Evolutionary conservation across 192 early-diverging fungal genomes (phyloP).

Genomic region (Gryganskiella cystojenkinii): DNA sequence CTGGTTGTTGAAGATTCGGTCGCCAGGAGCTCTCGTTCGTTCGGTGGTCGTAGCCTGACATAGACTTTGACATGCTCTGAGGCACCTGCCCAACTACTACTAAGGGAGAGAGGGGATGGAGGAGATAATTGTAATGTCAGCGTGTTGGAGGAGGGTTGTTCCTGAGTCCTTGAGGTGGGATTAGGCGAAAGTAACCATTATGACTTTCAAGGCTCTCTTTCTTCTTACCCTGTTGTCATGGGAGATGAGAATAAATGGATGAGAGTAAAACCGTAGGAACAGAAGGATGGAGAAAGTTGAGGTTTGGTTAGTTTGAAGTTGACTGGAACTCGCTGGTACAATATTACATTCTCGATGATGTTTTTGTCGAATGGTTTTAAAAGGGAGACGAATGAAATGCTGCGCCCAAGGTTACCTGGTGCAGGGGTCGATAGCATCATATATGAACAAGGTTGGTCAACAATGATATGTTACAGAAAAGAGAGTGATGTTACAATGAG

Average conservation of each 20-base stretch:
- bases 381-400: background rate
- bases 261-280: too few relatives aligned
- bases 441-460: background rate
- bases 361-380: background rate
- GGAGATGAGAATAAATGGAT: too few relatives aligned
- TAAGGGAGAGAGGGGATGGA: background rate
- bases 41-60: constrained; percentile 44
- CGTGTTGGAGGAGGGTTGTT: too few relatives aligned
- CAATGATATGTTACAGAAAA: background rate
- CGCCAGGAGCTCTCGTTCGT: constrained; percentile 30
- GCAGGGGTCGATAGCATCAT: constrained; percentile 30
- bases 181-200: too few relatives aligned
- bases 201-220: too few relatives aligned
- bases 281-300: too few relatives aligned
- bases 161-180: too few relatives aligned
- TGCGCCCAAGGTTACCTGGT: constrained; percentile 23
- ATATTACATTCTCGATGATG: background rate
- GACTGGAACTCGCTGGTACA: too few relatives aligned
- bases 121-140: too few relatives aligned
- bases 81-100: constrained; percentile 34
- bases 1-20: constrained; percentile 13
- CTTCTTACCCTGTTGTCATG: too few relatives aligned
- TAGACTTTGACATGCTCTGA: constrained; percentile 53
- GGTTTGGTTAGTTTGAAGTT: too few relatives aligned
- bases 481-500: background rate